Evolutionary conservation across 1,284 basidiomycete genomes (phyloP).

Genomic region (Ganoderma resinaceum): DNA sequence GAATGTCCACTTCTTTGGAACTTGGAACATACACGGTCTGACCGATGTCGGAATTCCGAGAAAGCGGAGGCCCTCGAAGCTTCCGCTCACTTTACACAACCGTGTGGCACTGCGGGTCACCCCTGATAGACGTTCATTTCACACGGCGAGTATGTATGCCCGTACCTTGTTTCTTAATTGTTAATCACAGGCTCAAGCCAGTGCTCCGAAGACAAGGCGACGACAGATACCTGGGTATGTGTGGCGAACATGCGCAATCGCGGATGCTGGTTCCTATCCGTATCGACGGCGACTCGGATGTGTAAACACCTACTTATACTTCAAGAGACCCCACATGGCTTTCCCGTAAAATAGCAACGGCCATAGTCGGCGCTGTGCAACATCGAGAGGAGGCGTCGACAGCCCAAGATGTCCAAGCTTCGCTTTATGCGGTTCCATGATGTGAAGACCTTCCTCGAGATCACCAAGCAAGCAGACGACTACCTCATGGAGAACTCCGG

Average conservation of each 20-base stretch:
- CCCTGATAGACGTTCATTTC: not conserved
- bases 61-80: not conserved
- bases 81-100: not conserved
- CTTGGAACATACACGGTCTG: not conserved
- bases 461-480: constrained; percentile 26
- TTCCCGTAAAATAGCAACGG: not conserved
- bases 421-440: constrained; percentile 24
- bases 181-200: not conserved
- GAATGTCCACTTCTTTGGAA: not conserved
- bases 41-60: not conserved
- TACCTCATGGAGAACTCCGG: constrained; percentile 25
- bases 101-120: not conserved
- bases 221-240: not conserved
- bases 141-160: not conserved
- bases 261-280: not conserved
- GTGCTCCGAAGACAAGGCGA: not conserved
- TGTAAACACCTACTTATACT: not conserved
- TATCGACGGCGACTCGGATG: not conserved
- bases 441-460: constrained; percentile 19
- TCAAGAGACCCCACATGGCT: not conserved
- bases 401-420: constrained; percentile 14
- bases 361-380: not conserved
- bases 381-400: not conserved
- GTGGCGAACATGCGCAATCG: not conserved
- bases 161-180: not conserved